phyloP scores from a whole-genome alignment of 257 asterid species.

The Ilex aquifolium region DNA sequence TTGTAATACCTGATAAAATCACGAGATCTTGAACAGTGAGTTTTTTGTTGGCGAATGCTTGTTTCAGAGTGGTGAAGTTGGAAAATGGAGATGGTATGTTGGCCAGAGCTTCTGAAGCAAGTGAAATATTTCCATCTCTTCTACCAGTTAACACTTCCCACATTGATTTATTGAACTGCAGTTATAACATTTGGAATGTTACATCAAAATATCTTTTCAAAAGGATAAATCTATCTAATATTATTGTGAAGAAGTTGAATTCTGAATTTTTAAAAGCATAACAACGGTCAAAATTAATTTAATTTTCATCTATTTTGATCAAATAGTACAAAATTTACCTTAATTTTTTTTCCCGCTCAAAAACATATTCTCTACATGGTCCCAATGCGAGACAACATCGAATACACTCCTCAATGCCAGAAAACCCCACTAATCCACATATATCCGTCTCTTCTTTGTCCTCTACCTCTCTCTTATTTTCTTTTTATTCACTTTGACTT shows the following conservation, averaged over 20 bases:
- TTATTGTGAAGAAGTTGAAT: too few species aligned
- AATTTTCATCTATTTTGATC: too few species aligned
- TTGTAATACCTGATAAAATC: conserved; percentile 40
- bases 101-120: conserved; percentile 24
- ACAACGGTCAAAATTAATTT: too few species aligned
- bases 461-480: too few species aligned
- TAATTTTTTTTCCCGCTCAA: background rate
- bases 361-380: background rate
- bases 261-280: too few species aligned
- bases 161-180: conserved; percentile 21
- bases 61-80: conserved; percentile 29
- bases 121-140: conserved; percentile 39
- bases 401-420: too few species aligned
- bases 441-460: too few species aligned
- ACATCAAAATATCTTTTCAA: conserved; percentile 14
- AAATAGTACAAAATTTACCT: too few species aligned
- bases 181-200: too few species aligned
- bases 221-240: conserved; percentile 8
- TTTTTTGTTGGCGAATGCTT: conserved; percentile 21
- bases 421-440: too few species aligned
- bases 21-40: conserved; percentile 35
- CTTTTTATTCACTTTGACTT: too few species aligned
- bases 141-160: conserved; percentile 50
- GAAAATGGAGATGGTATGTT: conserved; percentile 41
- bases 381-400: background rate